Evolutionary conservation across 2,329 filamentous ascomycete genomes (phyloP), one percentile per base, ranked within the genome.

Genomic region (Calonectria hongkongensis): DNA sequence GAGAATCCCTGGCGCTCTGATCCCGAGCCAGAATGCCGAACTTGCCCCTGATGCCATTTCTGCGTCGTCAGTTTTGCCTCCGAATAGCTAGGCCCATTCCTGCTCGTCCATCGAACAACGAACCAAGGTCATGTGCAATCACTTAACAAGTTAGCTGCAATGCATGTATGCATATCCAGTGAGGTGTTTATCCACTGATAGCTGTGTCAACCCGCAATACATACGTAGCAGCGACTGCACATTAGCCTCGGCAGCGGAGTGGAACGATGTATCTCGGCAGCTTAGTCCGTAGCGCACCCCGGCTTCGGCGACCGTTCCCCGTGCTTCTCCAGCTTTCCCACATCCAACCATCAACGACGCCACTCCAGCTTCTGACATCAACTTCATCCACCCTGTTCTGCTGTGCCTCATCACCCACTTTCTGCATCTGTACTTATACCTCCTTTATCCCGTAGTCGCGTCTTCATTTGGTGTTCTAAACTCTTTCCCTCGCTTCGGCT

Each of bases 281-380:
- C 70, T 54, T 60, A 67, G 54, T 60, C 54, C 54, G 54, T 60
- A 36, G 27, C 71, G 48, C 54, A 71, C 70, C 75, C 78, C 73
- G 75, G 78, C 78, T 78, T 79, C 76, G 78, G 78, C 71, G 51
- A 73, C 65, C 21, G 48, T 71, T 71, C 78, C 75, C 78, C 76
- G 78, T 79, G 72, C 68, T 79, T 79, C 78, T 79, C 77, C 79
- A 79, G 78, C 74, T 79, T 79, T 79, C 74, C 70, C 65, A 33
- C 33, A 50, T 58, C 48, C 67, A 48, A 71, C 74, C 69, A 66
- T 74, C 50, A 54, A 73, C 58, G 51, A 43, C 51, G 48, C 58
- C 36, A 30, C 45, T 56, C 68, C 76, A 69, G 66, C 76, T 76
- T 79, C 78, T 77, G 77, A 77, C 76, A 79, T 75, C 74, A 72